These are phyloP conservation scores for Scopulariopsis brevicaulis DNA, from an alignment of 2,329 filamentous ascomycete genomes.

Conservation along the genomic window DNA sequence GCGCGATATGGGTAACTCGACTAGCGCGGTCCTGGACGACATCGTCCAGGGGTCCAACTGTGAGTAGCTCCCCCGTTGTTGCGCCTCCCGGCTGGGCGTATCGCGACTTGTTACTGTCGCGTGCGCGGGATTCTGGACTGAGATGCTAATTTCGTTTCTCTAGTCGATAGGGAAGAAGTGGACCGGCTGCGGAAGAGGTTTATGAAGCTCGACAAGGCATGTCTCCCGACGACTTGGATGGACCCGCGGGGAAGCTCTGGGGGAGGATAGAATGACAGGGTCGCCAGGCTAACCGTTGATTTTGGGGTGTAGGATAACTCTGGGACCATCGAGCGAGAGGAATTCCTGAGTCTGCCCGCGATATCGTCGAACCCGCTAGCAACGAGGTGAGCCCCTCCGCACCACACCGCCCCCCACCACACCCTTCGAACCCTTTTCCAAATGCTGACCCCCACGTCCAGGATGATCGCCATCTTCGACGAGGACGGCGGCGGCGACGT, in stretches of 20 bases:
- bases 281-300: not conserved
- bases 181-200: conserved; percentile 93
- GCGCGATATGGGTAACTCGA: conserved; percentile 52
- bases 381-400: conserved; percentile 55
- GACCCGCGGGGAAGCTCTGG: not conserved
- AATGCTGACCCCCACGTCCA: conserved; percentile 19
- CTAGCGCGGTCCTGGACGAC: conserved; percentile 74
- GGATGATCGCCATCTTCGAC: conserved; percentile 99
- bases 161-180: conserved; percentile 95
- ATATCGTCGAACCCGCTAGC: conserved; percentile 96
- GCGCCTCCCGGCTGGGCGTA: not conserved
- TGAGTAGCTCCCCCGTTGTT: conserved; percentile 26
- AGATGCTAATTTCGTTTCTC: not conserved
- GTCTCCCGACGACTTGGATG: not conserved
- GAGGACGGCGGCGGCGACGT: conserved; percentile 96
- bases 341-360: conserved; percentile 93
- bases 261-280: not conserved
- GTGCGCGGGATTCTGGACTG: not conserved
- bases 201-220: conserved; percentile 97
- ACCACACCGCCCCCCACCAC: not conserved
- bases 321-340: conserved; percentile 95
- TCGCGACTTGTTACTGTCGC: not conserved
- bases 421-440: no score
- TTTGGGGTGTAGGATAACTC: conserved; percentile 66
- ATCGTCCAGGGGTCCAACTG: conserved; percentile 97